Evolutionary conservation across 805 yeast species (phyloP).

Genomic region (Cyberlindnera euphorbiiphila): DNA sequence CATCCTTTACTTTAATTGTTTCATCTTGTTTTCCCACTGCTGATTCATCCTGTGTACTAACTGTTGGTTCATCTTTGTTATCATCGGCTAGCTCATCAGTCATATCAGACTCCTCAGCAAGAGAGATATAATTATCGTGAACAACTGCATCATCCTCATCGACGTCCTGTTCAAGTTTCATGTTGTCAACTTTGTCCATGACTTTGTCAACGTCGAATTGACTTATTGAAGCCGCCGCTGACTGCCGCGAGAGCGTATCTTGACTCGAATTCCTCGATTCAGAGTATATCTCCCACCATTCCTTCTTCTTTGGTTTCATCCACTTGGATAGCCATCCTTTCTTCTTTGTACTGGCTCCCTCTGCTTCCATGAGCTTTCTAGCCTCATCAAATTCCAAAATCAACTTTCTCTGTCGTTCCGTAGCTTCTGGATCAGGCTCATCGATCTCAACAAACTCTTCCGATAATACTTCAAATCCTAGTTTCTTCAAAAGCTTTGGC

Average conservation of each 20-base stretch:
- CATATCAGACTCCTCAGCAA: constrained; percentile 6
- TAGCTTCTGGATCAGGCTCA: constrained; percentile 88
- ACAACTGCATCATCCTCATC: neutral
- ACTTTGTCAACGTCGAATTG: constrained; percentile 23
- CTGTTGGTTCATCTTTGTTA: neutral
- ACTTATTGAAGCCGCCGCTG: constrained; percentile 2
- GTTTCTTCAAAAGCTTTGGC: constrained; percentile 66
- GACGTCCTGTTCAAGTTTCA: constrained; percentile 4
- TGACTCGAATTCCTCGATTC: constrained; percentile 23
- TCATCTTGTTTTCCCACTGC: too few species aligned
- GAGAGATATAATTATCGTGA: neutral
- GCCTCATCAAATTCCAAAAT: constrained; percentile 86
- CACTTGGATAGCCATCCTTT: constrained; percentile 39
- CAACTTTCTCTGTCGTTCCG: constrained; percentile 77
- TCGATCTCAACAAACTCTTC: constrained; percentile 96
- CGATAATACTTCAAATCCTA: constrained; percentile 78
- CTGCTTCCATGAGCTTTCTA: constrained; percentile 52
- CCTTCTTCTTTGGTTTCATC: constrained; percentile 50
- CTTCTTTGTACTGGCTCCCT: constrained; percentile 32
- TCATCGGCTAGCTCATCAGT: constrained; percentile 2
- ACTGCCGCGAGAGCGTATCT: constrained; percentile 8
- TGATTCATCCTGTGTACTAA: too few species aligned
- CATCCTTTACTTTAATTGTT: too few species aligned
- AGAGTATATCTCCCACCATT: constrained; percentile 47
- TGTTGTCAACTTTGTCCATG: constrained; percentile 15